Evolutionary conservation across 2,329 filamentous ascomycete species (phyloP), one percentile per base, ranked within the genome.

Genomic region (Penicillium hordei): DNA sequence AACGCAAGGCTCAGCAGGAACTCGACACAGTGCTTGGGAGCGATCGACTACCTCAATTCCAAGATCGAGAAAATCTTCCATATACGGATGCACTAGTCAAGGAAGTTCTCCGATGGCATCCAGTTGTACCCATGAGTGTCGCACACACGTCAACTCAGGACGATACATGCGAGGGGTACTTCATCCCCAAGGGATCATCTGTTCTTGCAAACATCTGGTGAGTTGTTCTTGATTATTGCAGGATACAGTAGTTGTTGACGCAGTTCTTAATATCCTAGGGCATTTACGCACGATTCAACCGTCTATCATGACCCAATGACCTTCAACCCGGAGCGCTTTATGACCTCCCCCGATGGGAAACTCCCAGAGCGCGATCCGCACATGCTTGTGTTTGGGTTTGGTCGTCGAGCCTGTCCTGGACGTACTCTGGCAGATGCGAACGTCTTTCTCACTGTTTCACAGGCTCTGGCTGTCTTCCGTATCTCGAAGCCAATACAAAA

Each of bases 1-100:
- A 83, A 23, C 78, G 76, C 1, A 82, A 81, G 60, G 78, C 78
- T 0, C 76, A 81, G 17, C 65, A 68, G 21, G 73, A 77, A 56
- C 65, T 78, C 13, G 75, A 78, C 57, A 58, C 50, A 7, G 72
- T 75, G 19, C 56, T 75, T 29, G 73, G 71, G 0, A 17, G 21
- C 2, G 61, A 65, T 48, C 60, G 63, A 0, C 69, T 72, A 21
- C 65, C 71, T 0, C 71, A 68, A 8, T 78, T 74, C 42, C 58
- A 68, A 2, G 79, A 80, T 42, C 74, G 65, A 10, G 46, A 63
- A 2, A 40, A 61, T 12, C 66, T 77, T 12, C 36, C 61, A 19
- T 54, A 54, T 15, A 34, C 34, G 2, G n/a, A 54, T 19, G 43
- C 43, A 23, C 23, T 54, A 5, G 34, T 54, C 5, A 54, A 54